Percentiles rank a stretch among this genome's conserved stretches.
These are phyloP conservation scores for Phytophthora chlamydospora DNA, from an alignment of 352 stramenopile genomes.

Conservation along the genomic window DNA sequence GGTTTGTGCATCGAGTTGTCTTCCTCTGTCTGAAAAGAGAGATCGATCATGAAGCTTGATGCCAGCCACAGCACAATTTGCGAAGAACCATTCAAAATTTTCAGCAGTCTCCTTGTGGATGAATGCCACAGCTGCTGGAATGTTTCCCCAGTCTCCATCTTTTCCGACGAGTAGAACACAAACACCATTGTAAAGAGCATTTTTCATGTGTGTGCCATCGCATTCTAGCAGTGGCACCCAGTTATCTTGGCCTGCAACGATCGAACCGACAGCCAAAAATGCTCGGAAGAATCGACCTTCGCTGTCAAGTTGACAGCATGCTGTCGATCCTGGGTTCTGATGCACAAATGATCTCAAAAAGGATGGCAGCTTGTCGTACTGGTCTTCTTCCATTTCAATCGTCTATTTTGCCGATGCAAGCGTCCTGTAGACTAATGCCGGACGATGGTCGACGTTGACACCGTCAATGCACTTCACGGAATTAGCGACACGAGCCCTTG, in stretches of 20 bases:
- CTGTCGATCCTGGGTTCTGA: background rate
- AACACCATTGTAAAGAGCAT: constrained; percentile 9
- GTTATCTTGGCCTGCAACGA: constrained; percentile 10
- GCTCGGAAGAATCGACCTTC: constrained; percentile 9
- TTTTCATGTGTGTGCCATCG: constrained; percentile 14
- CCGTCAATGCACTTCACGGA: constrained; percentile 2
- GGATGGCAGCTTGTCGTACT: constrained; percentile 4
- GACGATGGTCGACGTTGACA: constrained; percentile 4
- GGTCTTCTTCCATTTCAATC: background rate
- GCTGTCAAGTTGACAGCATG: constrained; percentile 6
- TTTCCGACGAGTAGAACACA: constrained; percentile 4
- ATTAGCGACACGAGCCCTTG: background rate
- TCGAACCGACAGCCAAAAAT: background rate
- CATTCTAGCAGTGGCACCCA: constrained; percentile 15
- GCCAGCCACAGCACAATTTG: constrained; percentile 5
- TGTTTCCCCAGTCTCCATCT: constrained; percentile 4
- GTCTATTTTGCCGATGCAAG: background rate
- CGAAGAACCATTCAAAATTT: constrained; percentile 22
- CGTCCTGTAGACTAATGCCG: constrained; percentile 1
- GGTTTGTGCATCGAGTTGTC: constrained; percentile 9
- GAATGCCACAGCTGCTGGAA: constrained; percentile 2
- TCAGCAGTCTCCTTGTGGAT: constrained; percentile 14
- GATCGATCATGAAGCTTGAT: constrained; percentile 6
- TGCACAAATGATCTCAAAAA: constrained; percentile 3
- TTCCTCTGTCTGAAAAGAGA: constrained; percentile 10